Conservation (phyloP, 2,329 filamentous ascomycete genomes). For the Penicillium sumatraense region DNA sequence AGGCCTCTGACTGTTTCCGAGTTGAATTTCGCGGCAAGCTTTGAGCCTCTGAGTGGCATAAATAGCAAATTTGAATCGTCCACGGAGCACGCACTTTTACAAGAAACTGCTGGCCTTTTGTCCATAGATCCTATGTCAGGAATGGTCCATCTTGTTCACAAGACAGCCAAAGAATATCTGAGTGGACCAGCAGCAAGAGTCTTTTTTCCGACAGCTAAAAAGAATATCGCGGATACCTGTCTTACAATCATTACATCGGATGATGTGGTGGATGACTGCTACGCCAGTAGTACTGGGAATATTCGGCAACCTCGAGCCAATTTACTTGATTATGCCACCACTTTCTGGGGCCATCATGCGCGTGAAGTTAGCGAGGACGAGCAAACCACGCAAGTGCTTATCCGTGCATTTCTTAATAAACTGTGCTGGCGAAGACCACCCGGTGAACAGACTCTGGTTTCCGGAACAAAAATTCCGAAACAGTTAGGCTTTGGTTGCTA, state of each 20-base stretch:
- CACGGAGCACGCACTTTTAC: conserved; percentile 11
- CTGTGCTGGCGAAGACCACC: conserved; percentile 36
- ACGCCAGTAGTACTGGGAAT: conserved; percentile 17
- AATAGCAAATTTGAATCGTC: conserved; percentile 4
- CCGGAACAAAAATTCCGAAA: conserved; percentile 14
- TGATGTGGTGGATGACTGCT: conserved; percentile 39
- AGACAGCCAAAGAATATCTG: conserved; percentile 37
- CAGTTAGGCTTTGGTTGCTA: conserved; percentile 28
- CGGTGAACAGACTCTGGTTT: conserved; percentile 20
- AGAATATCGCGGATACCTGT: conserved; percentile 35
- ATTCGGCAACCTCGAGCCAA: conserved; percentile 16
- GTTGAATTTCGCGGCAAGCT: conserved; percentile 1
- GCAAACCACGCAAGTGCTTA: conserved; percentile 34
- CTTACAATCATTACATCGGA: conserved; percentile 32
- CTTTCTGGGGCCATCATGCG: conserved; percentile 37
- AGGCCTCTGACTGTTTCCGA: conserved; percentile 32
- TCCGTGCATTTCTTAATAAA: conserved; percentile 39
- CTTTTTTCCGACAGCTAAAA: conserved; percentile 35
- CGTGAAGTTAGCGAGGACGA: conserved; percentile 34
- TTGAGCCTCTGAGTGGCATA: neutral
- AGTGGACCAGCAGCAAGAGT: conserved; percentile 31
- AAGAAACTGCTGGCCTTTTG: conserved; percentile 27
- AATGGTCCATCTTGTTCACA: conserved; percentile 34
- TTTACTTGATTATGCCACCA: conserved; percentile 31
- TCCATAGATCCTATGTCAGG: conserved; percentile 30